phyloP scores from a whole-genome alignment of 352 stramenopile genomes.

The Phytophthora podocarpi region DNA sequence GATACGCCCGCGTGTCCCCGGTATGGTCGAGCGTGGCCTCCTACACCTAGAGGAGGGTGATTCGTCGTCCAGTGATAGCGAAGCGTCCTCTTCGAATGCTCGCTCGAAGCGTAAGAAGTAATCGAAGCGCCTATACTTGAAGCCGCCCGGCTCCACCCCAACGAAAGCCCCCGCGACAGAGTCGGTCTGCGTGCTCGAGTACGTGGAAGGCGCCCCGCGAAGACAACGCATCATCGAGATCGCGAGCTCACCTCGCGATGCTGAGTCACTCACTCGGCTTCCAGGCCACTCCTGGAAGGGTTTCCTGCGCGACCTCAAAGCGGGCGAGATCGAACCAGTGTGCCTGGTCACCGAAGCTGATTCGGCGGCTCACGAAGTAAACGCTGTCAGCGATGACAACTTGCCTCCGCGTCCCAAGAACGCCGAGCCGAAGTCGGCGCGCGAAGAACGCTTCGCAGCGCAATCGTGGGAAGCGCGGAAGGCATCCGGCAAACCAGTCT shows the following conservation, averaged over 20 bases:
- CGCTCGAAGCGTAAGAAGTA: too few relatives aligned
- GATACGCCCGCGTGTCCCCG: too few relatives aligned
- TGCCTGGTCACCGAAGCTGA: not conserved
- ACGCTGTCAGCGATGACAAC: not conserved
- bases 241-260: not conserved
- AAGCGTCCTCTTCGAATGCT: too few relatives aligned
- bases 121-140: too few relatives aligned
- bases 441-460: conserved; percentile 13
- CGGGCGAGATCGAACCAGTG: not conserved
- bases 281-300: not conserved
- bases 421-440: not conserved
- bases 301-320: not conserved
- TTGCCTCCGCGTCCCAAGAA: not conserved
- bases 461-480: conserved; percentile 8
- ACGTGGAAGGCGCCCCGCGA: too few relatives aligned
- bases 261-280: not conserved
- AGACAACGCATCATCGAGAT: too few relatives aligned
- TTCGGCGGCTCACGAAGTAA: not conserved
- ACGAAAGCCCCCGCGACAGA: too few relatives aligned
- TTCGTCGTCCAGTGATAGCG: too few relatives aligned
- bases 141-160: too few relatives aligned
- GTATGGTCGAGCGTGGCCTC: too few relatives aligned
- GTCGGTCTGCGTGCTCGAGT: too few relatives aligned
- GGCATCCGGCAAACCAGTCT: not conserved
- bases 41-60: too few relatives aligned